Conservation (phyloP, 352 stramenopile genomes). For the Pythium aphanidermatum region DNA sequence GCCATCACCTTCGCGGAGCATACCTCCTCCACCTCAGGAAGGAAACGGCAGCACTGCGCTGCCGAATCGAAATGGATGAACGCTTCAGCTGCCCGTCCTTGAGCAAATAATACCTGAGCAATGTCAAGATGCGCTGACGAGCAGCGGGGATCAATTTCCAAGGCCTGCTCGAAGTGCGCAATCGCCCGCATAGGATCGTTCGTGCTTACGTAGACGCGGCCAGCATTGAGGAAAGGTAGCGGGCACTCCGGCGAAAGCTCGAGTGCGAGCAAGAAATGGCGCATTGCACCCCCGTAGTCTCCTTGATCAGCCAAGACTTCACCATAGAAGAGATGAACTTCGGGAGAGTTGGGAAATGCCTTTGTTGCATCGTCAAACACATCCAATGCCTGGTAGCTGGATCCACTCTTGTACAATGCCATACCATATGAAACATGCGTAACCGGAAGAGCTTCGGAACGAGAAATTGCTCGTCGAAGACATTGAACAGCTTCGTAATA, state of each 20-base stretch:
- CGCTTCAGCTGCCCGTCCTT: slow-evolving; percentile 60
- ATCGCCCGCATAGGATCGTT: slow-evolving; percentile 80
- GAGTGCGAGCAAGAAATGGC: slow-evolving; percentile 61
- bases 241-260: slow-evolving; percentile 72
- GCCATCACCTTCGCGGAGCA: slow-evolving; percentile 71
- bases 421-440: slow-evolving; percentile 81
- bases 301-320: slow-evolving; percentile 79
- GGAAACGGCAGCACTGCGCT: slow-evolving; percentile 67
- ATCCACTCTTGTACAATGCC: slow-evolving; percentile 83
- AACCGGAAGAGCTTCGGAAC: slow-evolving; percentile 65
- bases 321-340: slow-evolving; percentile 79
- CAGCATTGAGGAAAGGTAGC: slow-evolving; percentile 78
- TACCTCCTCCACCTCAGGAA: slow-evolving; percentile 80
- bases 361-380: slow-evolving; percentile 66
- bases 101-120: slow-evolving; percentile 79
- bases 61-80: slow-evolving; percentile 73
- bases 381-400: slow-evolving; percentile 74
- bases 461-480: slow-evolving; percentile 66
- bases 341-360: slow-evolving; percentile 59
- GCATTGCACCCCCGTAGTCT: slow-evolving; percentile 78
- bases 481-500: slow-evolving; percentile 67
- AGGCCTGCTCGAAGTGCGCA: slow-evolving; percentile 72
- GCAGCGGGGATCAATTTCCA: slow-evolving; percentile 69
- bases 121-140: slow-evolving; percentile 82
- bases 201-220: slow-evolving; percentile 74